phyloP scores from a whole-genome alignment of 176 grass and related monocot species.

The Olyra latifolia region DNA sequence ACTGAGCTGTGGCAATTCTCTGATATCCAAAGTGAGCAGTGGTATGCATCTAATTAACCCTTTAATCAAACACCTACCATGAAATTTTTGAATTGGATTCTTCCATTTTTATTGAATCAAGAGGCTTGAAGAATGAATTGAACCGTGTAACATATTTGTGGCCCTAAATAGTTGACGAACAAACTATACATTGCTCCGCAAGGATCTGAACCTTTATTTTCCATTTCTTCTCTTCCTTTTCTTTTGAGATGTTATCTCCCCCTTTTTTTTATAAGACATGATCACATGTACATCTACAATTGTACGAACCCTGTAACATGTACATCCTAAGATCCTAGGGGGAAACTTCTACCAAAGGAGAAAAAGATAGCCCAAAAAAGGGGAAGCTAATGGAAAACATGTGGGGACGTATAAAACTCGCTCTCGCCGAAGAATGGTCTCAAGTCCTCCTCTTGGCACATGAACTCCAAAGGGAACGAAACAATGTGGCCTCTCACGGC shows the following conservation, averaged over 20 bases:
- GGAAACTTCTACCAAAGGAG: neutral
- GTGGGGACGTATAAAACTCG: conserved; percentile 66
- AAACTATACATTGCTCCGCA: no score
- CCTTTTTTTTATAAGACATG: neutral
- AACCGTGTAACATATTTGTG: neutral
- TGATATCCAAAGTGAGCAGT: no score
- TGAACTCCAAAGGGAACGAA: conserved; percentile 73
- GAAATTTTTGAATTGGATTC: no score
- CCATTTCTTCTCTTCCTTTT: neutral
- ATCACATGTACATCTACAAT: conserved; percentile 4
- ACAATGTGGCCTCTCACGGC: conserved; percentile 64
- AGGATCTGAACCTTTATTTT: neutral
- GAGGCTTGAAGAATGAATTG: neutral
- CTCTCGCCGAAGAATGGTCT: conserved; percentile 63
- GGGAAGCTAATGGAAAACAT: conserved; percentile 69
- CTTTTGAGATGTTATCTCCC: no score
- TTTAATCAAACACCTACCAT: no score
- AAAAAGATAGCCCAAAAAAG: neutral
- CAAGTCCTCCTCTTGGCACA: conserved; percentile 83
- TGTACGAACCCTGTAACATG: neutral
- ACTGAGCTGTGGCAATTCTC: no score
- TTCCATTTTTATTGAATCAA: no score
- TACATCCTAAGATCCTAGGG: conserved; percentile 16
- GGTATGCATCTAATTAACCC: no score
- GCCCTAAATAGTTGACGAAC: neutral